Conservation (phyloP, 345 rosid genomes). For the Brassica nigra region DNA sequence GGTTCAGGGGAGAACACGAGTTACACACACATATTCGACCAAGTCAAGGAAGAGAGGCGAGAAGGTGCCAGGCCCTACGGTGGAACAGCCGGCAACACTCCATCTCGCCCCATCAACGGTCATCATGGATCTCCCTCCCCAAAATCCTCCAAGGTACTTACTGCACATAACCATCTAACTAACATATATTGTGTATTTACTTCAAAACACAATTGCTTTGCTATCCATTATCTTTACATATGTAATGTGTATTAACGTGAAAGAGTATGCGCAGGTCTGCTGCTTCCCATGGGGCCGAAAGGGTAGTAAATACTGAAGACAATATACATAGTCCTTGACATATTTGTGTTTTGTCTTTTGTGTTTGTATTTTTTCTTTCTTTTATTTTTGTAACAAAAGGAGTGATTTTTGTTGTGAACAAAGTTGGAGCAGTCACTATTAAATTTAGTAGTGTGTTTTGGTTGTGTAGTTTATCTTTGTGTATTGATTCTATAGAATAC, state of each 20-base stretch:
- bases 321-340: conserved; percentile 3
- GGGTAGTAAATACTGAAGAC: conserved; percentile 27
- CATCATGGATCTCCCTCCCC: conserved; percentile 13
- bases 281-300: conserved; percentile 52
- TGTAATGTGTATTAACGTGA: neutral
- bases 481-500: neutral
- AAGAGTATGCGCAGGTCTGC: conserved; percentile 48
- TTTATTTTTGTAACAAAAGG: conserved; percentile 11
- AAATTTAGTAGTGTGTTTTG: neutral
- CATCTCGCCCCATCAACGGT: conserved; percentile 31
- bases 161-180: neutral
- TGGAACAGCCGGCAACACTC: conserved; percentile 25
- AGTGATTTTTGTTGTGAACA: neutral
- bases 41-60: conserved; percentile 42
- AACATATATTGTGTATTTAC: neutral
- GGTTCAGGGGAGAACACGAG: conserved; percentile 34
- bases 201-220: neutral
- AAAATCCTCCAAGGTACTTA: conserved; percentile 19
- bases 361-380: neutral
- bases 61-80: conserved; percentile 31
- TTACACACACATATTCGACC: conserved; percentile 41
- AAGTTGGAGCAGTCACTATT: neutral
- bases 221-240: neutral
- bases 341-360: neutral
- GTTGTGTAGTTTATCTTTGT: neutral